These are phyloP conservation scores for Xylariales sp. DNA, from an alignment of 2,329 filamentous ascomycete species.

Conservation along the genomic window DNA sequence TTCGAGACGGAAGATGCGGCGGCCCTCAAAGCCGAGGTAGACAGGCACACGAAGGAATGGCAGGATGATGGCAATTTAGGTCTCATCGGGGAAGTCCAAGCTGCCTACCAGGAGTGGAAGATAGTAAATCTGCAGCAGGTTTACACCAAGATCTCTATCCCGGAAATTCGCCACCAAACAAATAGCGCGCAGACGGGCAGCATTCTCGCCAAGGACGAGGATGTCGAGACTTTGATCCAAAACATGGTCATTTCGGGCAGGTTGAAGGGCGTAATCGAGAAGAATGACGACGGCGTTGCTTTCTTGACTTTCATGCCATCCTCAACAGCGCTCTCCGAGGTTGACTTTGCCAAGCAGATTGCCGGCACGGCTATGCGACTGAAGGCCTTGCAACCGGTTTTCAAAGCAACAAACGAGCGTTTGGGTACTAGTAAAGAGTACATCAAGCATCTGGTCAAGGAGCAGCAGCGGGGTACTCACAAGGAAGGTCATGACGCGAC, in stretches of 20 bases:
- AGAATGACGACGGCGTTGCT: constrained; percentile 35
- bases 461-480: constrained; percentile 36
- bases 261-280: constrained; percentile 48
- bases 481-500: constrained; percentile 37
- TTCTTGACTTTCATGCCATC: constrained; percentile 48
- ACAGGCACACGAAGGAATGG: constrained; percentile 56
- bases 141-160: constrained; percentile 58
- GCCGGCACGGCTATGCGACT: constrained; percentile 36
- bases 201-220: constrained; percentile 35
- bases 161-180: constrained; percentile 47
- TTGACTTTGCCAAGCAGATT: constrained; percentile 45
- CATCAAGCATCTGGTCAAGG: constrained; percentile 40
- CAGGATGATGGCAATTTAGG: constrained; percentile 66
- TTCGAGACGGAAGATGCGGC: constrained; percentile 56
- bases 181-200: constrained; percentile 49
- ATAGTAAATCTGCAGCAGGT: constrained; percentile 68
- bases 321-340: constrained; percentile 41
- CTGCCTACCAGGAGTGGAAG: constrained; percentile 70
- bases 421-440: constrained; percentile 54
- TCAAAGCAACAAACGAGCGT: constrained; percentile 48
- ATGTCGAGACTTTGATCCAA: constrained; percentile 42
- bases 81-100: constrained; percentile 64
- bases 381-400: constrained; percentile 39
- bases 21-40: constrained; percentile 60
- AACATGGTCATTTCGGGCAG: constrained; percentile 53